Conservation (phyloP, 2,329 filamentous ascomycete genomes). For the Leptoxyphium fumago region DNA sequence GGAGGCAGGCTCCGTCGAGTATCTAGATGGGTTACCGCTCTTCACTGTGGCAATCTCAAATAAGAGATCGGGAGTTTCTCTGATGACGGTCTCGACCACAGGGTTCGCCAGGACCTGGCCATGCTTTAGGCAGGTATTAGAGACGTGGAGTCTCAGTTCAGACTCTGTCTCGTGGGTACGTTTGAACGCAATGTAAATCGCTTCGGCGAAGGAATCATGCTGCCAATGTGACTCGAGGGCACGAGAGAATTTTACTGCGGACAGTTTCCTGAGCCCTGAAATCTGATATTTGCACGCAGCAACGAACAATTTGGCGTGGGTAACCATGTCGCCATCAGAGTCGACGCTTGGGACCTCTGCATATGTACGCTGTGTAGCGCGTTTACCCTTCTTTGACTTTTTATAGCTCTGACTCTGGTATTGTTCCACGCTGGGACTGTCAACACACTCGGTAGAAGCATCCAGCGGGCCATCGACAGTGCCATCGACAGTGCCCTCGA, state of each 20-base stretch:
- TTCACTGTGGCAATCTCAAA: background rate
- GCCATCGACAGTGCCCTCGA: background rate
- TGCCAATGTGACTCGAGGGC: slow-evolving; percentile 19
- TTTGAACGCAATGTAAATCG: slow-evolving; percentile 27
- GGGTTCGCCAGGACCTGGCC: background rate
- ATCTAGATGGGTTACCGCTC: background rate
- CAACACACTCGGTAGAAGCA: too few relatives aligned
- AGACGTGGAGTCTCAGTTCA: background rate
- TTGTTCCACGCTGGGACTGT: too few relatives aligned
- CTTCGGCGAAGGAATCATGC: slow-evolving; percentile 23
- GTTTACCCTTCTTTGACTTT: slow-evolving; percentile 1
- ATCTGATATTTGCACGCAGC: slow-evolving; percentile 29
- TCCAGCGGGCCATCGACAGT: background rate
- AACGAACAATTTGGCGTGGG: slow-evolving; percentile 29
- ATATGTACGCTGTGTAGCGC: background rate
- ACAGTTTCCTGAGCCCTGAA: slow-evolving; percentile 24
- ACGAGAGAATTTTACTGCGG: slow-evolving; percentile 23
- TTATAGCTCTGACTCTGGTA: background rate
- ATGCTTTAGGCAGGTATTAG: background rate
- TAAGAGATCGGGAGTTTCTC: background rate
- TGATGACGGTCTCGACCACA: background rate
- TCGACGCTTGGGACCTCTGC: background rate
- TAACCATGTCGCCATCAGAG: slow-evolving; percentile 19
- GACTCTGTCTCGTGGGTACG: slow-evolving; percentile 21
- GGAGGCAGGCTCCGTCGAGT: background rate